Conservation (phyloP, 2,329 filamentous ascomycete genomes). For the Epichloe elymi region DNA sequence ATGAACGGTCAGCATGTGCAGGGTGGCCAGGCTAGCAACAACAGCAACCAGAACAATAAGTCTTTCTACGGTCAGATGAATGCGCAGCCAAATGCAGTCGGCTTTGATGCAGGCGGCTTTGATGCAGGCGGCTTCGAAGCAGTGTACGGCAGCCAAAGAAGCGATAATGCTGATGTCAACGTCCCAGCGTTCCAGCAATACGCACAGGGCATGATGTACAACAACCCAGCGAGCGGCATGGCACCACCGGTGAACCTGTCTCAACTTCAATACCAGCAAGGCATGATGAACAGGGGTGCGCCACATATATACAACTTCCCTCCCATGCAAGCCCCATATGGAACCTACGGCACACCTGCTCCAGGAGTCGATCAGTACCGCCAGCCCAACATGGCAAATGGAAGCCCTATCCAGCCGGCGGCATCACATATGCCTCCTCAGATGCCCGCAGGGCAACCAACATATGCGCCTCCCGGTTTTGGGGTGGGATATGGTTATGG, state of each 20-base stretch:
- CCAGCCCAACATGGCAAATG: slow-evolving; percentile 35
- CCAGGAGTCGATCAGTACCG: slow-evolving; percentile 44
- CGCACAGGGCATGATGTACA: slow-evolving; percentile 39
- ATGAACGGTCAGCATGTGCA: slow-evolving; percentile 29
- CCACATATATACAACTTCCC: slow-evolving; percentile 46
- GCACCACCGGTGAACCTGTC: slow-evolving; percentile 34
- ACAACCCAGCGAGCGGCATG: slow-evolving; percentile 30
- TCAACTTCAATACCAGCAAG: slow-evolving; percentile 47
- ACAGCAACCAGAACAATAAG: slow-evolving; percentile 19
- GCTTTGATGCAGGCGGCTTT: slow-evolving; percentile 31
- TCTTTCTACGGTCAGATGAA: slow-evolving; percentile 42
- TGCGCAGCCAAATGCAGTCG: slow-evolving; percentile 23
- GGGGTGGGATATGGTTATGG: slow-evolving; percentile 33
- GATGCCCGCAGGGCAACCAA: slow-evolving; percentile 29
- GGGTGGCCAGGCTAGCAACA: slow-evolving; percentile 18
- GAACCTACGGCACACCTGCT: slow-evolving; percentile 35
- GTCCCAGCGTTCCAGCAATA: slow-evolving; percentile 38
- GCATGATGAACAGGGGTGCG: slow-evolving; percentile 38
- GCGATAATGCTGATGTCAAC: slow-evolving; percentile 37
- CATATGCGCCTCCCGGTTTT: slow-evolving; percentile 38
- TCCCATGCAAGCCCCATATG: slow-evolving; percentile 40
- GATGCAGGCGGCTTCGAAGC: slow-evolving; percentile 34
- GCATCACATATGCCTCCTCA: slow-evolving; percentile 24
- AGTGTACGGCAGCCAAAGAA: slow-evolving; percentile 37
- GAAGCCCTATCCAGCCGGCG: slow-evolving; percentile 36